Evolutionary conservation across 2,329 filamentous ascomycete genomes (phyloP).

Genomic region (Alternaria sp.): DNA sequence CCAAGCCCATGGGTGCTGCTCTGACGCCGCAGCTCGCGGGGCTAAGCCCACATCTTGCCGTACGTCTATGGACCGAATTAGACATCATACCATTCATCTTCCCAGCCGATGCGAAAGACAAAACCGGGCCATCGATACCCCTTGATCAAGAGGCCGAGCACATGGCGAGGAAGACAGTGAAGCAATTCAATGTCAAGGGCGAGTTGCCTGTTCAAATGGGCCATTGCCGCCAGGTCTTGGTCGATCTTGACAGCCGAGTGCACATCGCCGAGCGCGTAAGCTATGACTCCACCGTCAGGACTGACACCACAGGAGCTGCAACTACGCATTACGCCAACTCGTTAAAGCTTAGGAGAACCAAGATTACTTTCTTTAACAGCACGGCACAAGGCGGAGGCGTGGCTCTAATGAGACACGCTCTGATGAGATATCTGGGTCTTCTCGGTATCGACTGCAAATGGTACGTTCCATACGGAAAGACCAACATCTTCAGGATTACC

Average conservation of each 20-base stretch:
- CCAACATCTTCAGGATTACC: constrained; percentile 81
- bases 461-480: constrained; percentile 79
- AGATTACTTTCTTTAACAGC: constrained; percentile 78
- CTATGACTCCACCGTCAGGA: constrained; percentile 68
- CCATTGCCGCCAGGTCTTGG: constrained; percentile 42
- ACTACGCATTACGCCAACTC: constrained; percentile 69
- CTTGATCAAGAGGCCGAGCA: constrained; percentile 84
- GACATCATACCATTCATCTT: constrained; percentile 78
- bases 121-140: constrained; percentile 58
- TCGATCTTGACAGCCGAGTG: constrained; percentile 71
- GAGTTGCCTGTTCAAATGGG: constrained; percentile 8
- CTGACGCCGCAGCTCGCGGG: constrained; percentile 67
- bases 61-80: constrained; percentile 76
- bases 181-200: constrained; percentile 41
- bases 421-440: constrained; percentile 74
- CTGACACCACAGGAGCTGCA: constrained; percentile 68
- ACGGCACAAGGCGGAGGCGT: constrained; percentile 86
- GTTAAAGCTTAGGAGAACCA: constrained; percentile 69
- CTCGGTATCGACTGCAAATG: constrained; percentile 75
- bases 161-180: constrained; percentile 79
- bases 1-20: constrained; percentile 80
- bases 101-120: constrained; percentile 22
- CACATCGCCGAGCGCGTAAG: constrained; percentile 65
- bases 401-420: constrained; percentile 80
- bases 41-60: constrained; percentile 70